Evolutionary conservation across 768 basidiomycete genomes (phyloP).

Genomic region (Suillus occidentalis): DNA sequence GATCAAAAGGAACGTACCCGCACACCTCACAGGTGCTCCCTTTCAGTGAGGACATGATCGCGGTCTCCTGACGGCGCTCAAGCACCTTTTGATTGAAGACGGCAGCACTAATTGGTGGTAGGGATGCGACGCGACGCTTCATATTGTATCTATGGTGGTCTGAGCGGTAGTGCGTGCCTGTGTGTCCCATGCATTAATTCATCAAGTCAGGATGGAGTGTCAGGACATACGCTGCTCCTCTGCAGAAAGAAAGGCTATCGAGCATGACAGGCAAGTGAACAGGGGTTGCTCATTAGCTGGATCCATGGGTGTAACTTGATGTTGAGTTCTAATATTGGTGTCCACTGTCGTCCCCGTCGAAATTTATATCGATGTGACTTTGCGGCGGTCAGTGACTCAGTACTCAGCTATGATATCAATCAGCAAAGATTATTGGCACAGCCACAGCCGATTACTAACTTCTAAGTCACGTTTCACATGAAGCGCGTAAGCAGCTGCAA

Average conservation of each 20-base stretch:
- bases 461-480: not conserved
- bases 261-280: constrained; percentile 90
- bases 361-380: not conserved
- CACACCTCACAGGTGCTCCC: constrained; percentile 74
- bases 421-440: not conserved
- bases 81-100: constrained; percentile 88
- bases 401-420: not conserved
- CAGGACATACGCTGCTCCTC: constrained; percentile 76
- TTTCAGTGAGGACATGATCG: constrained; percentile 59
- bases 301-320: not conserved
- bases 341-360: not conserved
- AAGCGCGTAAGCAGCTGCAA: no score
- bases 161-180: constrained; percentile 86
- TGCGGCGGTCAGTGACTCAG: not conserved
- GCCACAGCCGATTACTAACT: not conserved
- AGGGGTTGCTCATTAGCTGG: constrained; percentile 31
- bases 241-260: constrained; percentile 80
- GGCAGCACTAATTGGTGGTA: constrained; percentile 78
- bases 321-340: not conserved
- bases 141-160: constrained; percentile 98
- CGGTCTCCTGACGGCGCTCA: constrained; percentile 75
- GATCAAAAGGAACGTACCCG: constrained; percentile 56
- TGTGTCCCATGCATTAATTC: constrained; percentile 1
- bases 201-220: constrained; percentile 3
- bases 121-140: constrained; percentile 89